Evolutionary conservation across 495 filamentous ascomycete genomes (phyloP).

Genomic region (Evernia prunastri): DNA sequence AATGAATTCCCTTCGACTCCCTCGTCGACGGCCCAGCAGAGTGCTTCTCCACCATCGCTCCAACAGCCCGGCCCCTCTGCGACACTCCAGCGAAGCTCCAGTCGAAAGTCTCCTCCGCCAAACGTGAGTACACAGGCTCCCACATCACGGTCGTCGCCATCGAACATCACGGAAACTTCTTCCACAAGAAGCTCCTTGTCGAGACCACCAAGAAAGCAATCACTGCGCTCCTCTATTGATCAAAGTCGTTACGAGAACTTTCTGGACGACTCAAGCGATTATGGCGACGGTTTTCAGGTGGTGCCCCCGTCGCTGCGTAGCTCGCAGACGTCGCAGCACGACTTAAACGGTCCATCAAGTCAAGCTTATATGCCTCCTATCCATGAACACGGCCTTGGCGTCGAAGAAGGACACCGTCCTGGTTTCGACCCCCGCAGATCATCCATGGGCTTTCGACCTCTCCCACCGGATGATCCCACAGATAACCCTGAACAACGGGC

Average conservation of each 20-base stretch:
- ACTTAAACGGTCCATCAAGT: constrained; percentile 18
- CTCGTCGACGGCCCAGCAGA: constrained; percentile 27
- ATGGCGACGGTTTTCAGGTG: constrained; percentile 55
- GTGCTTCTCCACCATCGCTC: constrained; percentile 8
- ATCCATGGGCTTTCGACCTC: constrained; percentile 85
- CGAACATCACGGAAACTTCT: constrained; percentile 6
- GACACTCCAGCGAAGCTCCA: constrained; percentile 25
- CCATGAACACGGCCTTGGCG: constrained; percentile 33
- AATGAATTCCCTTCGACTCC: constrained; percentile 18
- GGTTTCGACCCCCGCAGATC: constrained; percentile 58
- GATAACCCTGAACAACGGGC: constrained; percentile 90
- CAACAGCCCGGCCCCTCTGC: constrained; percentile 14
- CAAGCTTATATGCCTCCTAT: constrained; percentile 31
- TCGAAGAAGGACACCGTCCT: constrained; percentile 50
- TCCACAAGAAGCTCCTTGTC: constrained; percentile 15
- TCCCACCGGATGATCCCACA: constrained; percentile 79
- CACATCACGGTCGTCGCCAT: constrained; percentile 18
- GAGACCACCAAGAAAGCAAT: constrained; percentile 29
- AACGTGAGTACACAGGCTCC: constrained; percentile 8
- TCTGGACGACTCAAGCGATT: constrained; percentile 51
- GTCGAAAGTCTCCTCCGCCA: constrained; percentile 22
- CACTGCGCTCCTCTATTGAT: constrained; percentile 29
- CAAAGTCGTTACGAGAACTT: constrained; percentile 33
- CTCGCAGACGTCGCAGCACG: constrained; percentile 18
- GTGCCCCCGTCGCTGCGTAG: constrained; percentile 40